Evolutionary conservation across 208 protist species (phyloP).

Genomic region (Crithidia expoeki): DNA sequence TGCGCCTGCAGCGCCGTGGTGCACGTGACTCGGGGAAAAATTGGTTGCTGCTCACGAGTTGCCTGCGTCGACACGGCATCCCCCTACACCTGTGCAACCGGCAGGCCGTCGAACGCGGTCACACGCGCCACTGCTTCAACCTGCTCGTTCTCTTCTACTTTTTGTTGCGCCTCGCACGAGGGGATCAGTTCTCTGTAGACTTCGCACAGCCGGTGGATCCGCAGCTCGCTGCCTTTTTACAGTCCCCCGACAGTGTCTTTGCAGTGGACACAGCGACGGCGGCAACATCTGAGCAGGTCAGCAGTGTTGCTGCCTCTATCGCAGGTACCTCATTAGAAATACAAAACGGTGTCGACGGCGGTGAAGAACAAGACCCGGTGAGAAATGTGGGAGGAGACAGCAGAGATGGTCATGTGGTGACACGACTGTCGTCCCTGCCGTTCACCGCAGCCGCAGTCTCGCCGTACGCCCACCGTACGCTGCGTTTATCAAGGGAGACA

Average conservation of each 20-base stretch:
- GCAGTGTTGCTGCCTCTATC: background rate
- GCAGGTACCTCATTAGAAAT: background rate
- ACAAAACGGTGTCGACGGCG: background rate
- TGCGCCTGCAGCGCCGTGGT: conserved; percentile 42
- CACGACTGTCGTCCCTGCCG: conserved; percentile 20
- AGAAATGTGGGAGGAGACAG: background rate
- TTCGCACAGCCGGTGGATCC: conserved; percentile 67
- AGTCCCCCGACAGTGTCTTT: conserved; percentile 52
- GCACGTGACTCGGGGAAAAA: conserved; percentile 42
- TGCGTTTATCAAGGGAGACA: background rate
- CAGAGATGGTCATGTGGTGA: background rate
- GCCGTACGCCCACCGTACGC: background rate
- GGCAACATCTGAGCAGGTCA: too few relatives aligned
- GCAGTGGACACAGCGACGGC: conserved; percentile 26
- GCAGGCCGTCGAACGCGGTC: conserved; percentile 45
- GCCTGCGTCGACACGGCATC: conserved; percentile 42
- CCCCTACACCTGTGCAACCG: conserved; percentile 50
- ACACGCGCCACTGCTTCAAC: conserved; percentile 69
- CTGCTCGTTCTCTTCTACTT: conserved; percentile 80
- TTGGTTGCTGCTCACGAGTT: conserved; percentile 52
- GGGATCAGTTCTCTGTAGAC: conserved; percentile 57
- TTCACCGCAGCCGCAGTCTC: background rate
- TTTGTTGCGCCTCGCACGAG: conserved; percentile 34
- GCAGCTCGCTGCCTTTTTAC: conserved; percentile 58
- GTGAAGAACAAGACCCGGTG: background rate